Percentiles rank a stretch among this genome's conserved stretches.
These are phyloP conservation scores for Monotropa hypopitys DNA, from an alignment of 179 eudicot genomes.

Conservation along the genomic window DNA sequence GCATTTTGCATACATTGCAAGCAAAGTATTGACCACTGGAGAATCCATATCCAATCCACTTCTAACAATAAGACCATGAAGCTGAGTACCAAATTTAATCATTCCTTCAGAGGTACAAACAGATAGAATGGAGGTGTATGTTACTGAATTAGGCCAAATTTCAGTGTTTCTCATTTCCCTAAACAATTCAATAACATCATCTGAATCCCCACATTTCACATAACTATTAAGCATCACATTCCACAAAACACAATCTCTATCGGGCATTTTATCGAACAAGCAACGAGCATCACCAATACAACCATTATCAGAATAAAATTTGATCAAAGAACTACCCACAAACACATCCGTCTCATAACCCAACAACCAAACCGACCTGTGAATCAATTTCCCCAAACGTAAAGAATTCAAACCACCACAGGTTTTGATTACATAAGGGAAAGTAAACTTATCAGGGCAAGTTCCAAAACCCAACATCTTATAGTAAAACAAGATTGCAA, in stretches of 20 bases:
- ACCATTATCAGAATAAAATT: constrained; percentile 43
- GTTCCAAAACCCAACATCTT: constrained; percentile 38
- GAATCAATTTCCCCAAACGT: constrained; percentile 28
- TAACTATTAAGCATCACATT: constrained; percentile 50
- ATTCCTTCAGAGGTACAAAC: constrained; percentile 35
- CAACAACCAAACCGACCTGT: constrained; percentile 32
- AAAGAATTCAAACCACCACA: constrained; percentile 39
- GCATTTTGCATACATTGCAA: constrained; percentile 57
- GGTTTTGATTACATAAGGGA: constrained; percentile 52
- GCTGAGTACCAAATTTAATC: constrained; percentile 21
- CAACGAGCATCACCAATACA: constrained; percentile 29
- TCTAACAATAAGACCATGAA: constrained; percentile 41
- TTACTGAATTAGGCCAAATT: constrained; percentile 34
- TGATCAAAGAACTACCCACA: constrained; percentile 54
- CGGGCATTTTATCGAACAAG: constrained; percentile 50
- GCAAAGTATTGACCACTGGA: constrained; percentile 45
- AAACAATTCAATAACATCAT: constrained; percentile 30
- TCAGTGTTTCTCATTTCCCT: constrained; percentile 24
- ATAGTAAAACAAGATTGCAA: constrained; percentile 28
- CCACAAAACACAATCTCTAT: constrained; percentile 58
- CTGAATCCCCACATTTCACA: constrained; percentile 27
- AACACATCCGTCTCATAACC: constrained; percentile 43
- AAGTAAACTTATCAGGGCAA: constrained; percentile 40
- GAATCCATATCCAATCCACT: constrained; percentile 42
- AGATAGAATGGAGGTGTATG: constrained; percentile 51